phyloP scores from a whole-genome alignment of 768 basidiomycete species.

The Cystoderma amianthinum region DNA sequence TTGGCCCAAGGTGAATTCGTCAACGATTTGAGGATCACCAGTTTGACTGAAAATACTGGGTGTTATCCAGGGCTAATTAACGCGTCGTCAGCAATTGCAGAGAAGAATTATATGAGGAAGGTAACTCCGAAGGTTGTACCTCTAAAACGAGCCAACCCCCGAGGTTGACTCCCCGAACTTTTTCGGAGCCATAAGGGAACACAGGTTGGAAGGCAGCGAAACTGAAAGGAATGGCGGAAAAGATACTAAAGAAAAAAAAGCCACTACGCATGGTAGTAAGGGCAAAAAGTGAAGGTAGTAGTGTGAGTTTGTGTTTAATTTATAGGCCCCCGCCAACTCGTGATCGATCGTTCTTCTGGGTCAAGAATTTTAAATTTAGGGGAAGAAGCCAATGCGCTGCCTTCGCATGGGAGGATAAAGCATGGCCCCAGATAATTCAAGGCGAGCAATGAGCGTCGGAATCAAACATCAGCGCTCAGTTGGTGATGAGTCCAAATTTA shows the following conservation, averaged over 20 bases:
- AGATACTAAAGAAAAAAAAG: slow-evolving; percentile 4
- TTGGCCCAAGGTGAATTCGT: slow-evolving; percentile 76
- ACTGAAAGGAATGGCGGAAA: slow-evolving; percentile 13
- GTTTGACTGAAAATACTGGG: slow-evolving; percentile 71
- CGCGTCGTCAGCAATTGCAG: slow-evolving; percentile 6
- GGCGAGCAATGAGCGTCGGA: too few species aligned
- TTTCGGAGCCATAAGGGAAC: slow-evolving; percentile 68
- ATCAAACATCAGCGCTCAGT: too few species aligned
- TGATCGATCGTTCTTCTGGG: too few species aligned
- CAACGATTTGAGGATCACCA: slow-evolving; percentile 48
- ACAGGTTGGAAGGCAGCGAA: slow-evolving; percentile 29
- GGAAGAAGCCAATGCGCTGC: too few species aligned
- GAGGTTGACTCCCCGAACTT: slow-evolving; percentile 80
- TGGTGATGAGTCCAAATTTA: too few species aligned
- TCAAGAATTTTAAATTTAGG: too few species aligned
- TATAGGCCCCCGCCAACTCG: too few species aligned
- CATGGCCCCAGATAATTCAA: too few species aligned
- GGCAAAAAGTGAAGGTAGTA: slow-evolving; percentile 1
- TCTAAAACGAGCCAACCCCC: slow-evolving; percentile 52
- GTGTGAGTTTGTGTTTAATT: too few species aligned
- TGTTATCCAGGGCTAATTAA: slow-evolving; percentile 65
- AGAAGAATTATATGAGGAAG: not conserved
- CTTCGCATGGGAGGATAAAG: too few species aligned
- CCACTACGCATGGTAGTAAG: slow-evolving; percentile 4
- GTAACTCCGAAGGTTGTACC: slow-evolving; percentile 16